A percentile compares a stretch with the other conserved stretches of the same genome.
Conservation (phyloP, 2,329 filamentous ascomycete species). For the Colletotrichum sp. region DNA sequence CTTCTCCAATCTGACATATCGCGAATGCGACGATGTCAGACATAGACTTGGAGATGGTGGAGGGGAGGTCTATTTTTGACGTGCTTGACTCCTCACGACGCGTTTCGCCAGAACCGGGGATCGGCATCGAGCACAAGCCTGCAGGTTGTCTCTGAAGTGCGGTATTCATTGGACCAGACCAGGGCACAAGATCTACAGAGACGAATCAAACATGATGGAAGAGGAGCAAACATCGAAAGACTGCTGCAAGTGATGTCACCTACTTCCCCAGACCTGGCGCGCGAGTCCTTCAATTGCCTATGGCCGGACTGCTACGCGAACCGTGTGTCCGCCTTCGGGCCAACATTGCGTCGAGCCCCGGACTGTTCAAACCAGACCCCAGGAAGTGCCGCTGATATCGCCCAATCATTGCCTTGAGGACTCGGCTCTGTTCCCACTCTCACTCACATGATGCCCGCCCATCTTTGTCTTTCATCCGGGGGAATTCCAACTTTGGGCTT, state of each 20-base stretch:
- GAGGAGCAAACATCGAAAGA: neutral
- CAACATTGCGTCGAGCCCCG: constrained; percentile 17
- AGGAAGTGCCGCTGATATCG: neutral
- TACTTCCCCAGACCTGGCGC: neutral
- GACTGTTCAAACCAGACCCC: neutral
- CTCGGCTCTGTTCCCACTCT: neutral
- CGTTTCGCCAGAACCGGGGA: neutral
- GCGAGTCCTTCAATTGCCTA: neutral
- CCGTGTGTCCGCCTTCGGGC: constrained; percentile 2
- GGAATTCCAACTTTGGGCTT: neutral
- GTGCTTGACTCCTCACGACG: neutral
- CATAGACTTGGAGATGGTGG: neutral
- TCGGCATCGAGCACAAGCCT: neutral
- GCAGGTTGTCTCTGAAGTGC: neutral
- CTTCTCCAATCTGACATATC: neutral
- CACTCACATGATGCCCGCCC: neutral
- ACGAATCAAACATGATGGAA: neutral
- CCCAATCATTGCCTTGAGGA: neutral
- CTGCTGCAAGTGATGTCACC: neutral
- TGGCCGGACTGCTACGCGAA: neutral
- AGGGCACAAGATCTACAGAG: neutral
- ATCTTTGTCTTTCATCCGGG: neutral
- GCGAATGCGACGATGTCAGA: neutral
- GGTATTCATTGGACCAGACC: neutral
- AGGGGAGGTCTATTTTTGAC: neutral